Evolutionary conservation across 108 stramenopile genomes (phyloP).

Genomic region (Skeletonema marinoi): DNA sequence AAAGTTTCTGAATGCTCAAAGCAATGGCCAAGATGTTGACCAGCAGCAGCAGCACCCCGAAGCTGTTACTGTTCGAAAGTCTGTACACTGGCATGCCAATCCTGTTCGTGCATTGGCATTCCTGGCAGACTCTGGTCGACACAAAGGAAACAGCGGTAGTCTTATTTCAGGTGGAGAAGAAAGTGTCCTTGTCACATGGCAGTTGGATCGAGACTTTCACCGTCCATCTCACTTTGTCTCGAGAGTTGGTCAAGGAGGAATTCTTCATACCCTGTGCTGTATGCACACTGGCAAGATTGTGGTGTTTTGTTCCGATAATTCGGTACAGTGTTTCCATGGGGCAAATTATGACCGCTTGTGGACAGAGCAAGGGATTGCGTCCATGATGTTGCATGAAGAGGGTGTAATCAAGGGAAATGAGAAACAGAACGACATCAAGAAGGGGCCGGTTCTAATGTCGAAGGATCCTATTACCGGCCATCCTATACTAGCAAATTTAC

Average conservation of each 20-base stretch:
- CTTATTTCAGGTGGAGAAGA: constrained; percentile 83
- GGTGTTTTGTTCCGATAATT: constrained; percentile 68
- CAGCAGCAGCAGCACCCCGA: constrained; percentile 49
- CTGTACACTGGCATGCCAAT: constrained; percentile 85
- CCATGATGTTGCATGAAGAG: constrained; percentile 19
- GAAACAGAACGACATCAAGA: neutral
- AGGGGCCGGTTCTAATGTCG: constrained; percentile 27
- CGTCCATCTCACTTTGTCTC: constrained; percentile 65
- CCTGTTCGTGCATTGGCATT: constrained; percentile 63
- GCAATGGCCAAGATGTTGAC: neutral
- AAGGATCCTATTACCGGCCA: constrained; percentile 44
- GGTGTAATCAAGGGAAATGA: constrained; percentile 11
- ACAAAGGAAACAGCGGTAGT: constrained; percentile 35
- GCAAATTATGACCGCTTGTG: constrained; percentile 63
- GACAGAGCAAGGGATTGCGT: constrained; percentile 70
- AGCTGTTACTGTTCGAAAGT: constrained; percentile 43
- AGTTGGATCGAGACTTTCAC: constrained; percentile 60
- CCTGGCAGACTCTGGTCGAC: constrained; percentile 12
- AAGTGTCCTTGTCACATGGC: constrained; percentile 79
- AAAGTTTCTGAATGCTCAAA: constrained; percentile 25
- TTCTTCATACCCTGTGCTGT: constrained; percentile 51
- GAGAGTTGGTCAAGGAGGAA: constrained; percentile 65
- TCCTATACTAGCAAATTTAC: constrained; percentile 43
- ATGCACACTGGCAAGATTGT: constrained; percentile 41
- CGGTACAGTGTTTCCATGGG: constrained; percentile 65